These are phyloP conservation scores for Ochromonas danica DNA, from an alignment of 108 stramenopile genomes.

Conservation along the genomic window DNA sequence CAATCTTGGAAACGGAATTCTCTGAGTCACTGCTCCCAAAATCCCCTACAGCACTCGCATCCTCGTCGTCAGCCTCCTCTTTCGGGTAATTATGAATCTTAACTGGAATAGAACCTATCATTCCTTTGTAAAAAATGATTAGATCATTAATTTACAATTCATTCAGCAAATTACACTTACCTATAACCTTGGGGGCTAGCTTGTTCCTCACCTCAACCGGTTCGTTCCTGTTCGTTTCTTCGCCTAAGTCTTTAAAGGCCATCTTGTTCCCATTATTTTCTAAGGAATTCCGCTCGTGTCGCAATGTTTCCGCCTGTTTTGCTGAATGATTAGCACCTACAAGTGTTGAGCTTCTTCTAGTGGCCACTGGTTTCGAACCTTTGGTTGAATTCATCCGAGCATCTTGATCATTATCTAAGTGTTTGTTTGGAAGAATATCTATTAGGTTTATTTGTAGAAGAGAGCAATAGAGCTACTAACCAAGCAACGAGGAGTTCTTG, in stretches of 20 bases:
- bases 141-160: constrained; percentile 17
- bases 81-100: constrained; percentile 17
- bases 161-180: constrained; percentile 10
- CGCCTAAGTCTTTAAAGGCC: constrained; percentile 9
- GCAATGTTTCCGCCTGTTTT: constrained; percentile 15
- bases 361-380: constrained; percentile 13
- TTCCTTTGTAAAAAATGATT: constrained; percentile 17
- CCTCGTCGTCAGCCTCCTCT: constrained; percentile 12
- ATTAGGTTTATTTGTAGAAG: constrained; percentile 17
- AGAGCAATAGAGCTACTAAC: constrained; percentile 15
- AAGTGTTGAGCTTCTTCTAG: constrained; percentile 15
- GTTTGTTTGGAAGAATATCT: constrained; percentile 17
- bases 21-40: constrained; percentile 14
- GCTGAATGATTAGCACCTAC: constrained; percentile 15
- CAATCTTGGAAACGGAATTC: constrained; percentile 15
- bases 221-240: constrained; percentile 9
- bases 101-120: constrained; percentile 16
- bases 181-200: constrained; percentile 13
- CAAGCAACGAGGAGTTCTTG: constrained; percentile 14
- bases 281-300: constrained; percentile 14
- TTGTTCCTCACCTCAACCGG: constrained; percentile 13
- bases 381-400: constrained; percentile 15
- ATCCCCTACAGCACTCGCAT: constrained; percentile 13
- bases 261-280: constrained; percentile 17
- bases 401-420: constrained; percentile 17